phyloP scores from a whole-genome alignment of 202 grass and related monocot species.

The Setaria viridis region DNA sequence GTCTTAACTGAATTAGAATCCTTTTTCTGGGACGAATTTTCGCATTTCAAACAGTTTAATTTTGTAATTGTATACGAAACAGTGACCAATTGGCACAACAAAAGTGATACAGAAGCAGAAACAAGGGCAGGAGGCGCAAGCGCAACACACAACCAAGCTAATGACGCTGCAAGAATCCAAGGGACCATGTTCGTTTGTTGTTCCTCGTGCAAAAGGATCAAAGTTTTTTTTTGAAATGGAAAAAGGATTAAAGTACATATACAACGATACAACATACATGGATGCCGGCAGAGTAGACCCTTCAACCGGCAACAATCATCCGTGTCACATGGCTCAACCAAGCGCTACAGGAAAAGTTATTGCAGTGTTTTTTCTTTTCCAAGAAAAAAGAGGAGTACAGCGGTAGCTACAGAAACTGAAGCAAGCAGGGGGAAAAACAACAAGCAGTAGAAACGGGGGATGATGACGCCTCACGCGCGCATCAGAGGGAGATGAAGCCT shows the following conservation, averaged over 20 bases:
- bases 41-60: background rate
- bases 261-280: background rate
- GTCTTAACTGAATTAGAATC: background rate
- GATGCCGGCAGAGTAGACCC: background rate
- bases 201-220: no score
- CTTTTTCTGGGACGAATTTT: background rate
- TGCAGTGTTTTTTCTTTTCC: background rate
- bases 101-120: background rate
- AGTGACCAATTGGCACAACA: background rate
- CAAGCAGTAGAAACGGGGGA: background rate
- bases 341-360: background rate
- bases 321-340: background rate
- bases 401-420: background rate
- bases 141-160: background rate
- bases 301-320: background rate
- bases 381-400: constrained; percentile 5
- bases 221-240: no score
- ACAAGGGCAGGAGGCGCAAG: background rate
- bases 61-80: background rate
- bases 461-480: background rate
- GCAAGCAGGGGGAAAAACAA: background rate
- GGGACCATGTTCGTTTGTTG: background rate
- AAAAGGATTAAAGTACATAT: background rate
- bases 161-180: background rate
- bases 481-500: constrained; percentile 79